Conservation (phyloP, 75 land plant species). For the Cryptomeria japonica region DNA sequence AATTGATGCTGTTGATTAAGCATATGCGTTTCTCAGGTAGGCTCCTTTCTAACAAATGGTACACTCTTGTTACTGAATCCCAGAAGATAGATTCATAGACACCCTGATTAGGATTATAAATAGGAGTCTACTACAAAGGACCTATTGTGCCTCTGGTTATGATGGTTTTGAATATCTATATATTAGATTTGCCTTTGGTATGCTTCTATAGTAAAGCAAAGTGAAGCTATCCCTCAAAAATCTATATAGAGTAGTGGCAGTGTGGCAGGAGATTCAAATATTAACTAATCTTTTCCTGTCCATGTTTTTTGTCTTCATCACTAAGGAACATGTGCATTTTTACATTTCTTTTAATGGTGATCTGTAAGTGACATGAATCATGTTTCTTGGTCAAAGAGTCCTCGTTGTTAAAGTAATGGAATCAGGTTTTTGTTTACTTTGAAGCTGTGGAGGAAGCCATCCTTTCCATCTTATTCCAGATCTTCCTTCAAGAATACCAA, state of each 20-base stretch:
- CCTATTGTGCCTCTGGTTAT: background rate
- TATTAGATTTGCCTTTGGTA: background rate
- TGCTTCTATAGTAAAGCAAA: background rate
- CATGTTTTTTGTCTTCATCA: background rate
- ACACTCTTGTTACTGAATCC: background rate
- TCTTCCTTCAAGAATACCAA: background rate
- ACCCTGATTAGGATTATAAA: background rate
- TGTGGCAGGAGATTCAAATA: background rate
- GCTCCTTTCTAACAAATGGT: background rate
- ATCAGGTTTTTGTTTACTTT: background rate
- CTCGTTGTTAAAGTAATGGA: background rate
- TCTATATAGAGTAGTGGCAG: background rate
- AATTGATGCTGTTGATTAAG: background rate
- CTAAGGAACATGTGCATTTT: background rate
- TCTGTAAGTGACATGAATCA: background rate
- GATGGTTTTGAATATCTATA: background rate
- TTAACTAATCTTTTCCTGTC: background rate
- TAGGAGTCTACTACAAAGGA: background rate
- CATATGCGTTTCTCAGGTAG: background rate
- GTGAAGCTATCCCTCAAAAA: background rate
- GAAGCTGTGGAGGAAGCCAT: background rate
- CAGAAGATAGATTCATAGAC: background rate
- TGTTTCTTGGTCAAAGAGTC: background rate
- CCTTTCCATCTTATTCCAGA: slow-evolving; percentile 1
- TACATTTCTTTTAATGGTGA: background rate